A percentile compares a stretch with the other conserved stretches of the same genome.
These are phyloP conservation scores for Haberlea rhodopensis DNA, from an alignment of 257 asterid genomes.

Conservation along the genomic window DNA sequence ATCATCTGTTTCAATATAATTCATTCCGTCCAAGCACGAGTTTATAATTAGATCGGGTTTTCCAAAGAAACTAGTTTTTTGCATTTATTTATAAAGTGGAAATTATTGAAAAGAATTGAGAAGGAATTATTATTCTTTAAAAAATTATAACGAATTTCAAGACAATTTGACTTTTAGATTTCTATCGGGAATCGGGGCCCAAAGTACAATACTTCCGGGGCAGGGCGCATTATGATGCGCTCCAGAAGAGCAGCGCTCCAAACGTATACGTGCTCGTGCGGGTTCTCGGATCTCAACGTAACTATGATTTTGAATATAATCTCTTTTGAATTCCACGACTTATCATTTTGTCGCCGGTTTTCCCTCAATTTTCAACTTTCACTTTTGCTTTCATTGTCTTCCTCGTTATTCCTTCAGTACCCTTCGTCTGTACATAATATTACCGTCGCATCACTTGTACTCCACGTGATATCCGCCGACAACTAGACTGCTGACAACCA, in stretches of 20 bases:
- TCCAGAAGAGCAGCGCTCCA: not conserved
- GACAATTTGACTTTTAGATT: not conserved
- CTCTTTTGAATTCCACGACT: not conserved
- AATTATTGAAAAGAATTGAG: too few relatives aligned
- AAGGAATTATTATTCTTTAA: too few relatives aligned
- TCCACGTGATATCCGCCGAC: not conserved
- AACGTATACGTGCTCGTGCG: not conserved
- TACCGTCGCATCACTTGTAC: not conserved
- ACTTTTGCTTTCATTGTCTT: not conserved
- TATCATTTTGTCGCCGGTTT: not conserved
- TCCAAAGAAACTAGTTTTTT: too few relatives aligned
- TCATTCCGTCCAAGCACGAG: too few relatives aligned
- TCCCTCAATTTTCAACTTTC: not conserved
- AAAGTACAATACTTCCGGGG: not conserved
- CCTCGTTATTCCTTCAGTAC: not conserved
- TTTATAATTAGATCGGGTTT: too few relatives aligned
- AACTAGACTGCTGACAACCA: not conserved
- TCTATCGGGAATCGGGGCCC: not conserved
- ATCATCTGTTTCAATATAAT: too few relatives aligned
- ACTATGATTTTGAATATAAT: not conserved
- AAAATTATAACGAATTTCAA: too few relatives aligned
- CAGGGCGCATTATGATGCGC: not conserved
- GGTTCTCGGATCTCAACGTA: not conserved
- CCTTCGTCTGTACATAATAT: not conserved
- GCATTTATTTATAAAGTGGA: too few relatives aligned